Evolutionary conservation across 768 basidiomycete species (phyloP).

Genomic region (Rhizopogon sp.): DNA sequence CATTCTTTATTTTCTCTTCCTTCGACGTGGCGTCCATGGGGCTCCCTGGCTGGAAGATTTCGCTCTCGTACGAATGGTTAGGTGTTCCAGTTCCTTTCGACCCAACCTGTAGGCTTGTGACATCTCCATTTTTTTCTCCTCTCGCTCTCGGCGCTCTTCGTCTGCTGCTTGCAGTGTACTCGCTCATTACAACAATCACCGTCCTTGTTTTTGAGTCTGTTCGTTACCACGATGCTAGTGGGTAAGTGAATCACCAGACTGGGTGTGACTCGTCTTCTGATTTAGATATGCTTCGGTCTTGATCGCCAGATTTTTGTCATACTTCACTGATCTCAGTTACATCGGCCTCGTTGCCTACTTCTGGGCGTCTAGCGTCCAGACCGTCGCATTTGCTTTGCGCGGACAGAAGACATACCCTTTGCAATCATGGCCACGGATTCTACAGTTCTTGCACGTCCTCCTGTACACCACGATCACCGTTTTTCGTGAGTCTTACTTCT

Average conservation of each 20-base stretch:
- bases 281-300: background rate
- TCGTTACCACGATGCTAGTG: constrained; percentile 18
- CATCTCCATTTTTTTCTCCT: constrained; percentile 38
- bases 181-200: constrained; percentile 35
- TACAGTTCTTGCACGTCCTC: constrained; percentile 55
- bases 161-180: constrained; percentile 45
- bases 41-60: background rate
- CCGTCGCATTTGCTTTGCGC: constrained; percentile 34
- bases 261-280: background rate
- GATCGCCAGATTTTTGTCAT: constrained; percentile 48
- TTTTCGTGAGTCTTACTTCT: constrained; percentile 43
- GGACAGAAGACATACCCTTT: constrained; percentile 42
- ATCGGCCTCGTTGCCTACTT: constrained; percentile 61
- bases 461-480: constrained; percentile 46
- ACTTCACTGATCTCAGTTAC: constrained; percentile 61
- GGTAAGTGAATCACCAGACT: constrained; percentile 29
- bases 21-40: constrained; percentile 5
- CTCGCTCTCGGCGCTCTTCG: constrained; percentile 39
- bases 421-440: constrained; percentile 49
- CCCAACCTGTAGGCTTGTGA: constrained; percentile 30
- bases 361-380: constrained; percentile 54
- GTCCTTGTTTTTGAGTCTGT: constrained; percentile 25
- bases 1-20: background rate
- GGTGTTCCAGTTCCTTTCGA: constrained; percentile 40
- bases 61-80: constrained; percentile 16